Conservation (phyloP, 2,329 filamentous ascomycete species). For the Tolypocladium capitatum region DNA sequence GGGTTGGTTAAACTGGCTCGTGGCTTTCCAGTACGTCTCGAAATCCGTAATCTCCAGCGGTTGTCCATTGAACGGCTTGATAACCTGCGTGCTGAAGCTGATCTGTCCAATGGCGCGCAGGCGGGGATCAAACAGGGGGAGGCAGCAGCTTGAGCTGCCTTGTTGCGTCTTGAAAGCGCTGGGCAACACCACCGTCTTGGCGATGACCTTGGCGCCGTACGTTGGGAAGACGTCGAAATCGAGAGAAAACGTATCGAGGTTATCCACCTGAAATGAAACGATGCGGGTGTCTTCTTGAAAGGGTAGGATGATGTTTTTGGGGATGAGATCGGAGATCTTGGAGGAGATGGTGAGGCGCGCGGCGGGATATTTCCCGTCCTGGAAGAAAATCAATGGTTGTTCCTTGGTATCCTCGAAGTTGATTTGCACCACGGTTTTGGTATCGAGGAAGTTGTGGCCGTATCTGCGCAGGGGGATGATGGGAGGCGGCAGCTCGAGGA, state of each 20-base stretch:
- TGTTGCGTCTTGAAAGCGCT: slow-evolving; percentile 66
- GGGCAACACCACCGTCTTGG: slow-evolving; percentile 83
- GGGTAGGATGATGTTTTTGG: slow-evolving; percentile 86
- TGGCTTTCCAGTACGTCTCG: slow-evolving; percentile 98
- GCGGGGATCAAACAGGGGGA: slow-evolving; percentile 86
- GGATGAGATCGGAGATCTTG: slow-evolving; percentile 89
- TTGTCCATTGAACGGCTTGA: slow-evolving; percentile 87
- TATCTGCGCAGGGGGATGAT: slow-evolving; percentile 92
- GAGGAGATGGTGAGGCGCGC: slow-evolving; percentile 92
- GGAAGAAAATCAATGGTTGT: slow-evolving; percentile 82
- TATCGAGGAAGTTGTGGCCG: slow-evolving; percentile 96
- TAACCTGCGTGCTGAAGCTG: slow-evolving; percentile 87
- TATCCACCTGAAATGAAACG: slow-evolving; percentile 93
- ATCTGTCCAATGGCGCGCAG: slow-evolving; percentile 87
- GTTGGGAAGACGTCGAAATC: slow-evolving; percentile 98
- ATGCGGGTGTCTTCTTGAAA: slow-evolving; percentile 92
- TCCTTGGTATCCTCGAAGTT: slow-evolving; percentile 70
- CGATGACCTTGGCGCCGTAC: slow-evolving; percentile 94
- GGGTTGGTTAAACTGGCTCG: slow-evolving; percentile 70
- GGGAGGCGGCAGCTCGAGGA: slow-evolving; percentile 82
- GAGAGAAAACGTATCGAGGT: slow-evolving; percentile 79
- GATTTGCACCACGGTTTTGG: slow-evolving; percentile 90
- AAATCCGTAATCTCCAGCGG: slow-evolving; percentile 96
- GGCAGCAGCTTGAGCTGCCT: slow-evolving; percentile 65
- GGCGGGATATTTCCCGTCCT: slow-evolving; percentile 91